Percentiles rank a stretch among this genome's conserved stretches.
Evolutionary conservation across 306 rosid genomes (phyloP).

Genomic region (Cyclanthera cordifolia): DNA sequence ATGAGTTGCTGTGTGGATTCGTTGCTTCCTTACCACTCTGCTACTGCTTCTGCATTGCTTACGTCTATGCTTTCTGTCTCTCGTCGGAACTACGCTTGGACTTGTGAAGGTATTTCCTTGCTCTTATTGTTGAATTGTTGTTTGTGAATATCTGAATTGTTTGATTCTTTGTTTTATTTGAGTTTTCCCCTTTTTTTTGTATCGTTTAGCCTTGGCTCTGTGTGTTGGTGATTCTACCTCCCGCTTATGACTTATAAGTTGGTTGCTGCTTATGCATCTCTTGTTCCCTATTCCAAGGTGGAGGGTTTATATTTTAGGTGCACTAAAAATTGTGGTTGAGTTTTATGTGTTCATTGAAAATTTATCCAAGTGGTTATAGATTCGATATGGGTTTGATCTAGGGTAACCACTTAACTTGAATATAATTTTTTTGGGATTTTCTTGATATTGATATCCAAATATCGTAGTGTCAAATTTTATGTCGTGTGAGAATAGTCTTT

Average conservation of each 20-base stretch:
- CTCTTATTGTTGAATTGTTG: not conserved
- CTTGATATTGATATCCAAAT: too few relatives aligned
- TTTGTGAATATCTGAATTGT: not conserved
- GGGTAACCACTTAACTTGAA: too few relatives aligned
- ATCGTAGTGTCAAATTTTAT: too few relatives aligned
- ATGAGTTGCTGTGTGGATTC: conserved; percentile 70
- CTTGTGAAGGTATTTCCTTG: conserved; percentile 52
- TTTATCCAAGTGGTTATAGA: not conserved
- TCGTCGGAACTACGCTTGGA: conserved; percentile 64
- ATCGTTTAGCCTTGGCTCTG: not conserved
- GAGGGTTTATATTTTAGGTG: not conserved
- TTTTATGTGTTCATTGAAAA: not conserved
- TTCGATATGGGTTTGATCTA: too few relatives aligned
- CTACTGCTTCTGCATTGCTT: conserved; percentile 85
- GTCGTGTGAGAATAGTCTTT: too few relatives aligned
- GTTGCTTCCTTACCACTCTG: conserved; percentile 79
- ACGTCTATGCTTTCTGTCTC: conserved; percentile 80
- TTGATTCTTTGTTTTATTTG: not conserved
- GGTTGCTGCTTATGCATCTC: not conserved
- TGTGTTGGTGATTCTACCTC: not conserved
- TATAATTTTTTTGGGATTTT: too few relatives aligned
- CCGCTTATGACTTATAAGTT: not conserved
- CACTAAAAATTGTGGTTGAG: not conserved
- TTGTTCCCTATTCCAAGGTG: not conserved
- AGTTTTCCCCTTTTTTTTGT: not conserved